Evolutionary conservation across 768 basidiomycete species (phyloP).

Genomic region (Leccinum rimulosum): DNA sequence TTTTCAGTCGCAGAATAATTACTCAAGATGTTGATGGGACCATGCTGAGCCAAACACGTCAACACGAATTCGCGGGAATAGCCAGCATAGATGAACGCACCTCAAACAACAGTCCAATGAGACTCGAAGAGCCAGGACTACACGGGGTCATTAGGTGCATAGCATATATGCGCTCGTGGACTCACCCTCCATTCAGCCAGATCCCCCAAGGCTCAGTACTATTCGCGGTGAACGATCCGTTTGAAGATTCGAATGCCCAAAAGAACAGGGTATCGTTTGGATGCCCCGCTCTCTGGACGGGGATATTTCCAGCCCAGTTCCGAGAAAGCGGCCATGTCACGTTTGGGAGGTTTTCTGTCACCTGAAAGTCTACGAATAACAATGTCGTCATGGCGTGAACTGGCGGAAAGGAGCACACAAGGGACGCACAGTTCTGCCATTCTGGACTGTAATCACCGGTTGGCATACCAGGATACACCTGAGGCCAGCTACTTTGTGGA

Average conservation of each 20-base stretch:
- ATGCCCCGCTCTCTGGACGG: slow-evolving; percentile 57
- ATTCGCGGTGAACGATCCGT: slow-evolving; percentile 50
- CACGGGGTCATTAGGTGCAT: not conserved
- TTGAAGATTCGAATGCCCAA: slow-evolving; percentile 54
- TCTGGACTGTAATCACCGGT: slow-evolving; percentile 46
- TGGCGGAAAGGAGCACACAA: no score
- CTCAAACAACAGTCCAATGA: slow-evolving; percentile 61
- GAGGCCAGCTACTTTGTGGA: slow-evolving; percentile 29
- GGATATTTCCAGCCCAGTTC: slow-evolving; percentile 62
- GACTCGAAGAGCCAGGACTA: slow-evolving; percentile 66
- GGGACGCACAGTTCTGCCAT: slow-evolving; percentile 60
- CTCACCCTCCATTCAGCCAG: slow-evolving; percentile 71
- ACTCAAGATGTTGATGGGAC: slow-evolving; percentile 55
- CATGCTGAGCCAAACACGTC: slow-evolving; percentile 44
- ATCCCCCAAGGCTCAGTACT: slow-evolving; percentile 60
- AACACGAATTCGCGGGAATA: not conserved
- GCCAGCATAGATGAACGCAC: slow-evolving; percentile 29
- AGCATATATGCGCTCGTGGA: not conserved
- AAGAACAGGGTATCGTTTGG: slow-evolving; percentile 68
- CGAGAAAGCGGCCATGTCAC: slow-evolving; percentile 48
- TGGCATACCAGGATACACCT: slow-evolving; percentile 42
- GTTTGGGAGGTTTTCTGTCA: slow-evolving; percentile 55
- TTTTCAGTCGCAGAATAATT: slow-evolving; percentile 51
- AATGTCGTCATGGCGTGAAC: not conserved
- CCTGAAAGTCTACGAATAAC: slow-evolving; percentile 50